Evolutionary conservation across 805 yeast species (phyloP), one percentile per base, ranked within the genome.

Genomic region (Metschnikowia lochheadii): DNA sequence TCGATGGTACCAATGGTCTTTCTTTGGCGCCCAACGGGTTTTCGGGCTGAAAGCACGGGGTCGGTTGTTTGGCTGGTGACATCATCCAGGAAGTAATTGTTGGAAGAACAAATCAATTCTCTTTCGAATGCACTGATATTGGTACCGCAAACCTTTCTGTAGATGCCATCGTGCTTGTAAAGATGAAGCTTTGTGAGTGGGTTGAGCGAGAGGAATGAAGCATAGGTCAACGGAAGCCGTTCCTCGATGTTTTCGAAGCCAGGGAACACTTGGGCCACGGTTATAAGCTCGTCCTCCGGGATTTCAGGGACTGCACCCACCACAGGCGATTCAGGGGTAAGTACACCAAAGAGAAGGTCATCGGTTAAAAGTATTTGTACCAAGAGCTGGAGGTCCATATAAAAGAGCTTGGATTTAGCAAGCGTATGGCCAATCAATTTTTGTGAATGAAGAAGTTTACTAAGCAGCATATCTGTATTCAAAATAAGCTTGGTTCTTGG

Each of bases 211-310:
- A 69, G 67, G 56, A 73, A 73, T 14, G 68, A 56, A 0, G 73
- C 65, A 52, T 69, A 74, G 17, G 60, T 65, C 36, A 66, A 52
- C 11, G 67, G 70, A 1, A 65, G 51, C 15, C 63, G 50, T 6
- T 67, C 53, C 32, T 64, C 68, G 21, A 65, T 63, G 8, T 54
- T 42, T 7, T 74, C 76, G 53, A 70, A 72, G 38, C 68, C 69
- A 17, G 78, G 78, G 49, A 73, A 73, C 10, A 72, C 70, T 49
- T 70, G 77, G 31, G 63, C 57, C 2, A 72, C 56, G 1, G 72
- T 67, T 33, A 73, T 65, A 42, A 61, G 62, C 42, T 68, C 75
- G 6, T 63, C 66, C 7, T 56, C 61, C 36, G 48, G 38, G 17
- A 15, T 14, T 14, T 49, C 53, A 14, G 34, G 33, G 11, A 26